phyloP scores from a whole-genome alignment of 129 eudicot genomes.

The Flaveria trinervia region DNA sequence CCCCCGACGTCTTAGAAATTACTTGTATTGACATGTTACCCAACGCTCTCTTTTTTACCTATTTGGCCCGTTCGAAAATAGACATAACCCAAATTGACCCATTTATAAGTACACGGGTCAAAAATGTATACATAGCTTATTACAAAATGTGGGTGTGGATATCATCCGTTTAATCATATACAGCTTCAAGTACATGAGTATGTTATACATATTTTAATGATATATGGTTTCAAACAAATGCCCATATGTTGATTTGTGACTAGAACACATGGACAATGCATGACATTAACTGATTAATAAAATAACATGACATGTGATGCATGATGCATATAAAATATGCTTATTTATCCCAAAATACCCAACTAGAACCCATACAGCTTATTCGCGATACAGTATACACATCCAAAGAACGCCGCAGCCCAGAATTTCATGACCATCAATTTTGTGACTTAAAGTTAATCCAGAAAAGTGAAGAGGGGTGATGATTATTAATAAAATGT shows the following conservation, averaged over 20 bases:
- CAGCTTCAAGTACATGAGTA: neutral
- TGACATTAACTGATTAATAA: slow-evolving; percentile 6
- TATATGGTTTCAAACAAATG: slow-evolving; percentile 11
- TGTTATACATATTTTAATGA: slow-evolving; percentile 10
- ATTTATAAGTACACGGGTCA: neutral
- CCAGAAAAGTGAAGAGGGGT: neutral
- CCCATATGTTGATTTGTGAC: slow-evolving; percentile 12
- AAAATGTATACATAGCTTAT: neutral
- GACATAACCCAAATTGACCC: neutral
- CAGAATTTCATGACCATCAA: neutral
- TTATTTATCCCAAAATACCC: neutral
- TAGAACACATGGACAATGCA: slow-evolving; percentile 22
- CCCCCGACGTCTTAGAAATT: neutral
- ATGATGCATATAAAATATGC: slow-evolving; percentile 13
- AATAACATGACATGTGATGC: slow-evolving; percentile 27
- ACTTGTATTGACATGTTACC: neutral
- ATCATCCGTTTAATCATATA: neutral
- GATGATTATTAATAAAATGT: neutral
- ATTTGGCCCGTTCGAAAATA: neutral
- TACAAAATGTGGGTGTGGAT: neutral
- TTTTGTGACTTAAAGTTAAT: neutral
- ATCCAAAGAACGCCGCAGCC: neutral
- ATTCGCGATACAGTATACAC: neutral
- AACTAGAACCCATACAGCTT: neutral
- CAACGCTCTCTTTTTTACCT: neutral